Base-by-base conservation (phyloP, 1,284 basidiomycete species). In the Ustilago xerochloae region DNA sequence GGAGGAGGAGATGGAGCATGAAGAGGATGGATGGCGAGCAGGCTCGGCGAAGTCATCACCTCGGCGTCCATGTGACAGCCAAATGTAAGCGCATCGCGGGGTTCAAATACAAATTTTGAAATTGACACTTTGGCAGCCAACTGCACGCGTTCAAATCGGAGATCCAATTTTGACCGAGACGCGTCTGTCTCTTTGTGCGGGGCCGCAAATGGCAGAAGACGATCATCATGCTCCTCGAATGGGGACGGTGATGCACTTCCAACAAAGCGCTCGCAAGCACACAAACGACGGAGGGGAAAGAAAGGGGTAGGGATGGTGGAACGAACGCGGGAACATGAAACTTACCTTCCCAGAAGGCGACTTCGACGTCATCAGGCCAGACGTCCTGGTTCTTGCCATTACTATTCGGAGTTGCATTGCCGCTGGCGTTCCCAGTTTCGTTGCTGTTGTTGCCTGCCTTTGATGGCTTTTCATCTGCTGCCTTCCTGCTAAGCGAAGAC, bases 301-400 rank as follows among this genome's bases (percentile, higher is more conserved):
- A 35, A 26, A 29, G n/a, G 10, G 28, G 24, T 8, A 15, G n/a
- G n/a, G 4, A 28, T 9, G 20, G 32, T 32, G 47, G 20, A 35
- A 13, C 32, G 10, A 28, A 33, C 9, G 24, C 8, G 26, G 12
- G 29, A 4, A 47, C 39, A 49, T 22, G 32, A 28, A 20, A 68
- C 84, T 65, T 52, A 83, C 85, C 84, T 59, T 84, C 81, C 65
- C 84, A 84, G 66, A 86, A 86, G 28, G 85, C 85, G 1, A 85
- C 84, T 63, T 86, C 85, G 46, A 86, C 84, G 38, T 85, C 85
- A 20, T 82, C 77, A 15, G 85, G 85, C 86, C 85, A 86, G 13
- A 86, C 85, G 20, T 86, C 84, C 18, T 82, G 79, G 24, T 79
- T 79, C 43, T 84, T 80, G 65, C 80, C 78, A 56, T 80, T 80